A percentile compares a stretch with the other conserved stretches of the same genome.
These are phyloP conservation scores for Trypanosomatidae sp. DNA, from an alignment of 208 protist genomes.

Conservation along the genomic window DNA sequence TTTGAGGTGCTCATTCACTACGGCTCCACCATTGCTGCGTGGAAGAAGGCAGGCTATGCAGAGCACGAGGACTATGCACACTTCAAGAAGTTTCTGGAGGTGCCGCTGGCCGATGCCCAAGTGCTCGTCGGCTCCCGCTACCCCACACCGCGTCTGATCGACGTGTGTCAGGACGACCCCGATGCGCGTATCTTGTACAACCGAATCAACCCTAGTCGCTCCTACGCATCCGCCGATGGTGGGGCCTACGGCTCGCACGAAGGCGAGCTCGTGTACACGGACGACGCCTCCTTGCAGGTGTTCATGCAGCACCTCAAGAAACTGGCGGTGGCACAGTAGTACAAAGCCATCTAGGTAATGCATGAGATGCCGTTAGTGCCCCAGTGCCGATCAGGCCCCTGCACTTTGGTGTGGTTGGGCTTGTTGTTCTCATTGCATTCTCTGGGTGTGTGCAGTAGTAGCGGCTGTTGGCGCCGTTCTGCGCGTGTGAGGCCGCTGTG, in stretches of 20 bases:
- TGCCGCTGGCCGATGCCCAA: conserved; percentile 93
- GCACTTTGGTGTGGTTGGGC: neutral
- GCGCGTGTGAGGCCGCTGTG: neutral
- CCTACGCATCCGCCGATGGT: conserved; percentile 81
- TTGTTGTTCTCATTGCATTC: neutral
- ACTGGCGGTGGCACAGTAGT: conserved; percentile 90
- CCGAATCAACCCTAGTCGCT: conserved; percentile 97
- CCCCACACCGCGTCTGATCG: conserved; percentile 96
- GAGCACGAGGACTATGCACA: conserved; percentile 94
- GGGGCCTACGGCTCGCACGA: conserved; percentile 58
- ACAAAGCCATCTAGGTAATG: neutral
- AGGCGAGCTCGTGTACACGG: conserved; percentile 96
- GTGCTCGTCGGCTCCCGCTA: conserved; percentile 91
- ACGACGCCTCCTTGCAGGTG: conserved; percentile 97
- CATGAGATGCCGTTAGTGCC: neutral
- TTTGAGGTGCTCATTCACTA: conserved; percentile 98
- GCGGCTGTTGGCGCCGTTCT: neutral
- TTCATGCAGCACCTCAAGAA: conserved; percentile 98
- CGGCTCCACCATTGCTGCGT: conserved; percentile 95
- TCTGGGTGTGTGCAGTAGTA: neutral
- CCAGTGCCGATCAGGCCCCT: neutral
- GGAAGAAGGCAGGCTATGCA: conserved; percentile 95
- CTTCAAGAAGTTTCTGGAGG: conserved; percentile 95
- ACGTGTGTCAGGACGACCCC: conserved; percentile 95
- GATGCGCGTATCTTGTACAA: conserved; percentile 98